Conservation (phyloP, 768 basidiomycete species). For the Phaeotremella skinneri region DNA sequence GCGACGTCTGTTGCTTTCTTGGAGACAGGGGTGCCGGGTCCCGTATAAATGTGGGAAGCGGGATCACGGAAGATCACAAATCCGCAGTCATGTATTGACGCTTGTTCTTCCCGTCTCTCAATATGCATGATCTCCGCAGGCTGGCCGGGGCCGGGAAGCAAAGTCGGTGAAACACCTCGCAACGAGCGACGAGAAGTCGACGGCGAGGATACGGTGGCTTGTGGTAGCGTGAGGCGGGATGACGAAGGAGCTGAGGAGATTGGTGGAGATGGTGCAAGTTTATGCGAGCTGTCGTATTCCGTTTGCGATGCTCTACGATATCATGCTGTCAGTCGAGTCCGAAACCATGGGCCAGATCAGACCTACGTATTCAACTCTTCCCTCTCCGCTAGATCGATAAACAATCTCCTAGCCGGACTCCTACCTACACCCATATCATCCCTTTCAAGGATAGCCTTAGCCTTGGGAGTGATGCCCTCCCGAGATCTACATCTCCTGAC, state of each 20-base stretch:
- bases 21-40: conserved; percentile 9
- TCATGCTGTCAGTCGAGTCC: too few relatives aligned
- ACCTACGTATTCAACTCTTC: too few relatives aligned
- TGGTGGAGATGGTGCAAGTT: conserved; percentile 14
- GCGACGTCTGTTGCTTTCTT: neutral
- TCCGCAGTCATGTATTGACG: conserved; percentile 19
- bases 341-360: too few relatives aligned
- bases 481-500: neutral
- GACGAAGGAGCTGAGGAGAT: conserved; percentile 1
- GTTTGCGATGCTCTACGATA: too few relatives aligned
- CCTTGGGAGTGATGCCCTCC: conserved; percentile 29
- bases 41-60: conserved; percentile 4
- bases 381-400: conserved; percentile 8
- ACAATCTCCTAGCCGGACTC: conserved; percentile 42
- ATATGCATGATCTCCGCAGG: neutral
- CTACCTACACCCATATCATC: conserved; percentile 37
- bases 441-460: conserved; percentile 24
- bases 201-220: neutral
- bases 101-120: neutral
- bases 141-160: neutral
- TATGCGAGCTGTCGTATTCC: neutral
- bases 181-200: neutral
- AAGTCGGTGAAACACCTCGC: neutral
- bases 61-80: conserved; percentile 16
- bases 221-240: neutral